Evolutionary conservation across 179 eudicot species (phyloP).

Genomic region (Silene noctiflora): DNA sequence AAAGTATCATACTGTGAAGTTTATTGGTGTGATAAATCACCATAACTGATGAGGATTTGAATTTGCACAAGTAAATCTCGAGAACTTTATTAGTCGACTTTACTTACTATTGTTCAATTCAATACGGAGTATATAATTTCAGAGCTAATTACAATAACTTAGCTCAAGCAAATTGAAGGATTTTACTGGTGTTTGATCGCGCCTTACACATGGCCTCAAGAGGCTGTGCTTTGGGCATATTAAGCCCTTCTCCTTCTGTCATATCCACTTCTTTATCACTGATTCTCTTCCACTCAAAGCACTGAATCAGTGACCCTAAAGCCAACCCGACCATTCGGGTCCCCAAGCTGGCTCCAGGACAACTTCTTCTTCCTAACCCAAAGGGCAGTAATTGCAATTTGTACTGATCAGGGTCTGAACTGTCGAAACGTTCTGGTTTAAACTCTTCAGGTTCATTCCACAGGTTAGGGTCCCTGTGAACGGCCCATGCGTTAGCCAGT

Average conservation of each 20-base stretch:
- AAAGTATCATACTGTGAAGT: too few relatives aligned
- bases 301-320: conserved; percentile 40
- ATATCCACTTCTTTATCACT: conserved; percentile 42
- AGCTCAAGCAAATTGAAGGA: conserved; percentile 6
- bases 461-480: conserved; percentile 47
- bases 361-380: conserved; percentile 57
- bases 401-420: conserved; percentile 17
- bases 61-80: too few relatives aligned
- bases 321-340: conserved; percentile 43
- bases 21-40: too few relatives aligned
- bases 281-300: conserved; percentile 57
- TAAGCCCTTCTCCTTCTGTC: conserved; percentile 45
- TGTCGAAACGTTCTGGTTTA: conserved; percentile 52
- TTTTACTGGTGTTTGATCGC: conserved; percentile 12
- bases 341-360: conserved; percentile 56
- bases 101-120: too few relatives aligned
- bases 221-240: conserved; percentile 46
- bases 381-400: conserved; percentile 40
- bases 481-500: conserved; percentile 56
- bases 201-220: conserved; percentile 42
- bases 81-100: too few relatives aligned
- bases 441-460: conserved; percentile 54
- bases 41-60: too few relatives aligned
- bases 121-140: too few relatives aligned
- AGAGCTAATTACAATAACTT: too few relatives aligned